These are phyloP conservation scores for Spizellomyces punctatus DNA, from an alignment of 192 early-diverging fungal genomes.

Conservation along the genomic window DNA sequence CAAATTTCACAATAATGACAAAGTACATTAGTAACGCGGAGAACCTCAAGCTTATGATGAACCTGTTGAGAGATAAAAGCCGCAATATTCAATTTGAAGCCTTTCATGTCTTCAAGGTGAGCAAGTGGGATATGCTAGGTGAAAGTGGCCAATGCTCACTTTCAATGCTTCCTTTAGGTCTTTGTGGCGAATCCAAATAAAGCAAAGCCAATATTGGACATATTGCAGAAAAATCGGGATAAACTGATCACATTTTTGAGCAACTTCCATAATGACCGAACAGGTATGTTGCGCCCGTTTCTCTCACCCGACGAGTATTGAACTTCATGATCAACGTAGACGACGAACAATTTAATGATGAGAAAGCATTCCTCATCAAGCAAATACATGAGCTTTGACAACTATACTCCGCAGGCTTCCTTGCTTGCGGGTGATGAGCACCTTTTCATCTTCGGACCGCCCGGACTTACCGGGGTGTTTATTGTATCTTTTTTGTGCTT, in stretches of 20 bases:
- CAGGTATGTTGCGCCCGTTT: constrained; percentile 59
- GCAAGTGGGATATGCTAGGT: not conserved
- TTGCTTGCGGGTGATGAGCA: no score
- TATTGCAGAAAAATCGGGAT: constrained; percentile 89
- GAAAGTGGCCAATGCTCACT: constrained; percentile 11
- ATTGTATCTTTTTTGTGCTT: no score
- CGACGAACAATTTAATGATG: constrained; percentile 99
- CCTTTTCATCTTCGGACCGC: no score
- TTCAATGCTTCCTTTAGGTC: constrained; percentile 50
- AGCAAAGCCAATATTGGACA: constrained; percentile 87
- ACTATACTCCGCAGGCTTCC: no score
- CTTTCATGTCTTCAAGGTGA: constrained; percentile 99
- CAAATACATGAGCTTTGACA: constrained; percentile 67
- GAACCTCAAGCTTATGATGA: constrained; percentile 99
- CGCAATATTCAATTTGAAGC: constrained; percentile 99
- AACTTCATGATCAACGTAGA: constrained; percentile 49
- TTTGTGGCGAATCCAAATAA: constrained; percentile 99
- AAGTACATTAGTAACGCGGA: constrained; percentile 88
- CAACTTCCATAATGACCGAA: constrained; percentile 93
- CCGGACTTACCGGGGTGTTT: no score
- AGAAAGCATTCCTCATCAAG: constrained; percentile 93
- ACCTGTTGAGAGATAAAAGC: constrained; percentile 88
- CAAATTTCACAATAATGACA: constrained; percentile 95
- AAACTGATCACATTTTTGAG: constrained; percentile 83
- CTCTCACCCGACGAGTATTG: not conserved